A percentile compares a stretch with the other conserved stretches of the same genome.
These are phyloP conservation scores for Botrytis fabae DNA, from an alignment of 2,329 filamentous ascomycete genomes.

Conservation along the genomic window DNA sequence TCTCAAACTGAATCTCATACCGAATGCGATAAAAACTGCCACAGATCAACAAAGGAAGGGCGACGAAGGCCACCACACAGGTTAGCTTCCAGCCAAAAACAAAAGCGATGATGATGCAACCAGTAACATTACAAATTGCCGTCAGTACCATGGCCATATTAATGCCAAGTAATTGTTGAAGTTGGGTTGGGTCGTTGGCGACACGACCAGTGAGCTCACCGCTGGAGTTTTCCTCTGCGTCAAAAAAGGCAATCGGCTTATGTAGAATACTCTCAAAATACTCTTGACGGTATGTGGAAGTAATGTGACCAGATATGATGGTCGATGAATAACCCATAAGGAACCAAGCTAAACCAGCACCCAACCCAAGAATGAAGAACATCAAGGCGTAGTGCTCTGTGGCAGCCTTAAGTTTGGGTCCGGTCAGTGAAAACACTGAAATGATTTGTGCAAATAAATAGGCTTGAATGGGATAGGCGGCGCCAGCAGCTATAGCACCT, in stretches of 20 bases:
- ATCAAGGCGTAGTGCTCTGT: constrained; percentile 52
- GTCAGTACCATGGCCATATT: constrained; percentile 58
- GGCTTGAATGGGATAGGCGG: constrained; percentile 43
- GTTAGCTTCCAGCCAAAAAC: constrained; percentile 76
- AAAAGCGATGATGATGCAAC: constrained; percentile 66
- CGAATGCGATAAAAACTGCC: constrained; percentile 50
- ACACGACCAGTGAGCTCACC: constrained; percentile 50
- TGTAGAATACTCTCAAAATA: constrained; percentile 49
- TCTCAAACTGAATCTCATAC: constrained; percentile 58
- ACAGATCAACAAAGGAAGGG: constrained; percentile 51
- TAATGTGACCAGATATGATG: constrained; percentile 37
- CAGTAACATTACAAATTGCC: constrained; percentile 64
- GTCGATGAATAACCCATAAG: constrained; percentile 44
- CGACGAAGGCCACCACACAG: constrained; percentile 63
- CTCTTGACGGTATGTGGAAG: constrained; percentile 44
- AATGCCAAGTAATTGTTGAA: constrained; percentile 52
- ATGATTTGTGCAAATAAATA: constrained; percentile 42
- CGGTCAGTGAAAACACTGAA: constrained; percentile 34
- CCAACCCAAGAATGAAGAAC: constrained; percentile 50
- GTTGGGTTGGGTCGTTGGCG: constrained; percentile 50
- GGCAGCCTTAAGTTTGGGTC: constrained; percentile 29
- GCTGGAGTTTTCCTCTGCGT: constrained; percentile 48
- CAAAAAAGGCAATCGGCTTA: constrained; percentile 47
- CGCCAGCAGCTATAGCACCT: constrained; percentile 40
- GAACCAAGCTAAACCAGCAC: constrained; percentile 42